Base-by-base conservation (phyloP, 257 asterid genomes). In the Ligustrum vulgare region DNA sequence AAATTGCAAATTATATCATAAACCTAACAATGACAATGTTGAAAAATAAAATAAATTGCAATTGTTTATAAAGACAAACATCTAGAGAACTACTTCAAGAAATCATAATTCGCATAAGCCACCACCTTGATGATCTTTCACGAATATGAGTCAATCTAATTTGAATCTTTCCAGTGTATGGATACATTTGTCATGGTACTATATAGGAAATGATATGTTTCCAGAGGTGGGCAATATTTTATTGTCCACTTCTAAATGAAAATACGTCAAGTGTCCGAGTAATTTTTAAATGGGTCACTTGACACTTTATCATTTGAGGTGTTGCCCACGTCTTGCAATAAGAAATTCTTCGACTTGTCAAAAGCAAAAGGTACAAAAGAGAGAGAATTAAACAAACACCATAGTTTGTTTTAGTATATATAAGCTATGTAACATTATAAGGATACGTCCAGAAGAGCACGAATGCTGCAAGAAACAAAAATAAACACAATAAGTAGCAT, bases 361-460 rank as follows among this genome's bases (percentile, higher is more conserved):
- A 12, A 43, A 45, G 41, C 75, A 72, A 13, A 13, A 34, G 18
- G 5, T 8, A 51, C 49, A 9, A 3, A 3, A 13, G 0, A 64
- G 25, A 18, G 16, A 41, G 47, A 76, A 69, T 2, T 70, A 18
- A 47, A 32, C 3, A 66, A 74, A 47, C 72, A 34, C 74, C 7
- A 23, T 22, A 28, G 1, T n/a, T 36, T 18, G 63, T 72, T 66
- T 7, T 72, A 66, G 45, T 0, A 39, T 18, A 18, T 67, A 71
- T 45, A 39, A 28, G 64, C 16, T 37, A 35, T 71, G 58, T 70
- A 49, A 76, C 35, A 9, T 23, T 1, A 34, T 13, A 87, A 91
- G 98, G 98, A 93, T 93, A 89, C 97, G 98, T 93, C 97, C 97
- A 93, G 90, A 93, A 93, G 69, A 93, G 92, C 93, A 93, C 98